Evolutionary conservation across 2,329 filamentous ascomycete genomes (phyloP), one percentile per base, ranked within the genome.

Genomic region (Trichophyton simii): DNA sequence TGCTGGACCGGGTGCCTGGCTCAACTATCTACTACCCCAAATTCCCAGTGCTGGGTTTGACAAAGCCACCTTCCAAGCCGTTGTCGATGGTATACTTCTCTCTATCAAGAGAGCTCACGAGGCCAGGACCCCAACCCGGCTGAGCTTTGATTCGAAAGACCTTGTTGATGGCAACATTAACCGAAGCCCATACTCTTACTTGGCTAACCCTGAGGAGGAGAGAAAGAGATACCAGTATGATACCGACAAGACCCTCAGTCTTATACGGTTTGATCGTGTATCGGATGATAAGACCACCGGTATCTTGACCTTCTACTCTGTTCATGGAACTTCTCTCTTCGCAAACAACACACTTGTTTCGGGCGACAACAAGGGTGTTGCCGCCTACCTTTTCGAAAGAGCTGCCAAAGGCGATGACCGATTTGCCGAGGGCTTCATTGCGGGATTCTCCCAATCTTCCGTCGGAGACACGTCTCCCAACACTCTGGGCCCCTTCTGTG

Each of bases 321-420:
- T 91, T 0, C 92, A 97, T 72, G 91, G 91, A 55, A 97, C 92
- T 0, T 95, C 90, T 0, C 83, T 96, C 73, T 83, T 91, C 25
- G 87, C 88, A 60, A 96, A 96, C 75, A 96, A 96, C 74, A 96
- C 91, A 0, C 80, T 96, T 13, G 83, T 94, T 58, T 86, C 91
- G 2, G 92, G 89, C n/a, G 92, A 97, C 73, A 97, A 97, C 77
- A 97, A 97, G 76, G 92, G 92, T 11, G 89, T 96, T 5, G 91
- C 92, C 1, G 88, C 91, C 0, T 87, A 87, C 70, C 77, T 96
- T 11, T 86, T 96, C 60, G 92, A 97, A 71, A 82, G 87, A 66
- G 85, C 82, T 59, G 79, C 87, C 57, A 71, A 76, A 1, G 74
- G 72, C n/a, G 78, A 83, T 18, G 69, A 77, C 1, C 78, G 76